phyloP scores from a whole-genome alignment of 768 basidiomycete species.

The Brasilioporus rufonigricans region DNA sequence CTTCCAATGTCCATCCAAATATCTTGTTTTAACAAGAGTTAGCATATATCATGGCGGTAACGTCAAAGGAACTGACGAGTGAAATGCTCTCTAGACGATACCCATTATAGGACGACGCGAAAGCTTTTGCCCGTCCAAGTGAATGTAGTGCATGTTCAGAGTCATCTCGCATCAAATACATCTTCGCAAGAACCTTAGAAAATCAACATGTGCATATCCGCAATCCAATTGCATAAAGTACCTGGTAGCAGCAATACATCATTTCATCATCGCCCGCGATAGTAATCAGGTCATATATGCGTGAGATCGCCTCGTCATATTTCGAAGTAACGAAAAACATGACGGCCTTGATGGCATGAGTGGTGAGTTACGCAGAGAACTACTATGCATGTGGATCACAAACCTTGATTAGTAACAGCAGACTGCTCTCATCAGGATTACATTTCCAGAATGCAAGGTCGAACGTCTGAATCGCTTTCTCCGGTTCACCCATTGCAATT shows the following conservation, averaged over 20 bases:
- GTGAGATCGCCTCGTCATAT: background rate
- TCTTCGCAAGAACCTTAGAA: slow-evolving; percentile 5
- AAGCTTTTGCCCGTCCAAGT: background rate
- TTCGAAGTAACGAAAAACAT: background rate
- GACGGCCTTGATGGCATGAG: background rate
- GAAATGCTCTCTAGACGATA: background rate
- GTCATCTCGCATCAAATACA: background rate
- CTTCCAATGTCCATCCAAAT: too few relatives aligned
- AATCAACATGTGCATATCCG: background rate
- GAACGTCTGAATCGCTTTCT: background rate
- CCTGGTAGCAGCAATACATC: slow-evolving; percentile 3
- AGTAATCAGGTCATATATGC: background rate
- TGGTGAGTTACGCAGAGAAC: background rate
- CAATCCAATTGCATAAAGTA: background rate
- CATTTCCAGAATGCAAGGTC: background rate
- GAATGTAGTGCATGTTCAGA: background rate
- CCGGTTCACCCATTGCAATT: background rate
- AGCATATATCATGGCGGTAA: too few relatives aligned
- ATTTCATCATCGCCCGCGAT: background rate
- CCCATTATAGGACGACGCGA: background rate
- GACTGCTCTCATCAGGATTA: background rate
- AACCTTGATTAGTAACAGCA: background rate
- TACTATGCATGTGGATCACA: background rate
- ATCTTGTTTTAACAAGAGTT: too few relatives aligned
- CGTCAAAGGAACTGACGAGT: background rate